Base-by-base conservation (phyloP, 768 basidiomycete species). In the Hygrophorus pudorinus region DNA sequence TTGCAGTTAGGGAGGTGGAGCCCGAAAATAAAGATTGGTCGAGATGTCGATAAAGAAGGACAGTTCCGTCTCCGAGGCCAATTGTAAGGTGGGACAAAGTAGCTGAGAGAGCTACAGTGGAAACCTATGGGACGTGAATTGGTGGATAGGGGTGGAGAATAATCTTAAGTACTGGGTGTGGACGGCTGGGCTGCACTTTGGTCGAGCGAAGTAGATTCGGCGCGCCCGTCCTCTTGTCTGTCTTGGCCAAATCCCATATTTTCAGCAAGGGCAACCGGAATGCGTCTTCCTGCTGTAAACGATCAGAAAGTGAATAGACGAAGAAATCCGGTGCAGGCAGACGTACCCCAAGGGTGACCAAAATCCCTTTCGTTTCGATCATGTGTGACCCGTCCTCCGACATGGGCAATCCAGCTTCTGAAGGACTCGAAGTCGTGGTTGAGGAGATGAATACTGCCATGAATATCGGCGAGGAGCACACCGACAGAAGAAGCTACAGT, bases 61-160 rank as follows among this genome's bases (percentile, higher is more conserved):
- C 93, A 0, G 87, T 87, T 18, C 96, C 96, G 56, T 97, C 93
- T 5, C 81, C 91, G n/a, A 98, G 75, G 11, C 93, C 96, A 32
- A 98, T 76, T 5, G 93, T 84, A 18, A 99, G 77, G 59, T 92
- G 87, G 0, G 86, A 77, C 3, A 96, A 70, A 13, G 75, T 73
- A 5, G 77, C 65, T 0, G 93, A 85, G 16, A 92, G 66, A 0
- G 92, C 87, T 33, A 96, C 67, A 1, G 83, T 76, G 2, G 88
- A 80, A 9, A 93, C 79, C 78, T 86, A 39, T 57, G 48, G 39
- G 13, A 32, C 18, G 31, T 40, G 32, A 31, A 14, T 13, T 33
- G 37, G 14, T 21, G 18, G 16, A 29, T 11, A 40, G 34, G 40
- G 43, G 35, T 3, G 81, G 6, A 12, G 21, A 7, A 40, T 14